Evolutionary conservation across 163 green algal species (phyloP), one percentile per base, ranked within the genome.

Genomic region (Trebouxia gelatinosa): DNA sequence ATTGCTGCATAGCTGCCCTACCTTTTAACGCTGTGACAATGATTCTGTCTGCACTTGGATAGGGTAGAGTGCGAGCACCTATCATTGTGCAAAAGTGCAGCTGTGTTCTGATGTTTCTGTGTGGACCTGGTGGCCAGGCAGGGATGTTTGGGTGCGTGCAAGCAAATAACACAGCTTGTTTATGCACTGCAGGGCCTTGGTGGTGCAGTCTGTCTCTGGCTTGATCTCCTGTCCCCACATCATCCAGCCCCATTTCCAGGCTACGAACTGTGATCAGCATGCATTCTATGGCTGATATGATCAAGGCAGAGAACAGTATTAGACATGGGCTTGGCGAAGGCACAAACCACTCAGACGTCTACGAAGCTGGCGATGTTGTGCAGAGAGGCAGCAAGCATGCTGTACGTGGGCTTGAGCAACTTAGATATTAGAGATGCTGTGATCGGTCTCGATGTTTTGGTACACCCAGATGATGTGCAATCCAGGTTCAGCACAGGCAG

Each of bases 141-240:
- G 21, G 7, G 16, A 23, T 29, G 43, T 6, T 9, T 43, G 26
- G 7, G 9, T 43, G 28, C 31, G 32, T 43, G 9, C 6, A 9
- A 43, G 6, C 32, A 48, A 29, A 72, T 65, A 26, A 66, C 9
- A 32, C 28, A 19, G 5, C 23, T 6, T 31, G 31, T 5, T 37
- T 26, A 16, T 64, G 26, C 13, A 48, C n/a, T 66, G 54, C 80
- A 87, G 83, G 83, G 83, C n/a, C 21, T 87, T 28, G 72, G 80
- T 38, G 83, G 83, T n/a, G 83, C 83, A 62, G 72, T 83, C 23
- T 82, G 71, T 74, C 79, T 85, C 61, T 87, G 83, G 80, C 62
- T 83, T 32, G 83, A 87, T 40, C 31, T 80, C 6, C 21, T 82
- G 75, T 48, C 77, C 29, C 74, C 68, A 26, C 23, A 66, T 28